Evolutionary conservation across 2,329 filamentous ascomycete species (phyloP).

Genomic region (Talaromyces islandicus): DNA sequence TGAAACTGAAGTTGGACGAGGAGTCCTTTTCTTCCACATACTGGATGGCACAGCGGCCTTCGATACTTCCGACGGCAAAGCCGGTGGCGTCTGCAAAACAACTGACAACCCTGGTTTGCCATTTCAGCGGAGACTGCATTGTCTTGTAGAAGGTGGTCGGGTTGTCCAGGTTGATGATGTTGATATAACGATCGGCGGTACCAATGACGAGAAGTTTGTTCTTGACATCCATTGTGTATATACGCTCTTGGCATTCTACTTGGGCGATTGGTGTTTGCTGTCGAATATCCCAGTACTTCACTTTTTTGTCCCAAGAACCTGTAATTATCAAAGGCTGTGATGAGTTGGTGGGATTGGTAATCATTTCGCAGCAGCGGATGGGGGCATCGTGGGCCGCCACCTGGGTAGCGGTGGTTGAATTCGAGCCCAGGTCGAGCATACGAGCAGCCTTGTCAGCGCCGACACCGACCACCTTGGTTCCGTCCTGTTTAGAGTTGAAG

Average conservation of each 20-base stretch:
- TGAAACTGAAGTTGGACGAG: conserved; percentile 94
- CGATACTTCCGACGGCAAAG: conserved; percentile 93
- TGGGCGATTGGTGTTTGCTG: conserved; percentile 41
- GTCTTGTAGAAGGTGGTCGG: conserved; percentile 94
- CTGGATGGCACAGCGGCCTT: conserved; percentile 95
- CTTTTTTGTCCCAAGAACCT: conserved; percentile 59
- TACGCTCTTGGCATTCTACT: conserved; percentile 46
- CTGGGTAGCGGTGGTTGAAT: conserved; percentile 54
- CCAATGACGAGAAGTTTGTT: conserved; percentile 85
- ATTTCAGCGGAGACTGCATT: conserved; percentile 91
- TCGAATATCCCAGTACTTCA: conserved; percentile 54
- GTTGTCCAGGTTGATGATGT: conserved; percentile 84
- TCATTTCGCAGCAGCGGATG: conserved; percentile 72
- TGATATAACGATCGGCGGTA: conserved; percentile 93
- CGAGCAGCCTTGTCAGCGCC: conserved; percentile 89
- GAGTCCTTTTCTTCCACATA: conserved; percentile 96
- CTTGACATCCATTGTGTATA: conserved; percentile 86
- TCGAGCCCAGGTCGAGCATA: conserved; percentile 68
- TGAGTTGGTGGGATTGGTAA: conserved; percentile 52
- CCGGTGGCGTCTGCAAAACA: conserved; percentile 90
- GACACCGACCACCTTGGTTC: conserved; percentile 77
- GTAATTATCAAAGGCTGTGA: conserved; percentile 75
- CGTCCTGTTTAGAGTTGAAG: conserved; percentile 58
- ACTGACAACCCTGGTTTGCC: conserved; percentile 92
- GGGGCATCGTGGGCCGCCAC: conserved; percentile 81